A percentile compares a stretch with the other conserved stretches of the same genome.
Evolutionary conservation across 148 eudicot genomes (phyloP).

Genomic region (Suaeda aralocaspica): DNA sequence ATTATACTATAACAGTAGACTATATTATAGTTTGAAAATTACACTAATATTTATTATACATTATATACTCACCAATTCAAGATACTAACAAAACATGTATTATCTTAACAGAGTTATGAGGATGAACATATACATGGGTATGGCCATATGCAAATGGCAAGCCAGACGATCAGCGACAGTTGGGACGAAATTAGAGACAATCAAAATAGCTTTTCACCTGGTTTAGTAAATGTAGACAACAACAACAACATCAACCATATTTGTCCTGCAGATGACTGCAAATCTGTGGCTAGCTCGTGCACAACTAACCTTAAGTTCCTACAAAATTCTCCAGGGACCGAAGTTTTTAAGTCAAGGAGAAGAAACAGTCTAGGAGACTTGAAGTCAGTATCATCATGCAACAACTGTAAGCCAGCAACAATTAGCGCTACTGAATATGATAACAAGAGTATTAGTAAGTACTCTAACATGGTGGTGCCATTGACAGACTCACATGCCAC

Average conservation of each 20-base stretch:
- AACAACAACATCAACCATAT: conserved; percentile 16
- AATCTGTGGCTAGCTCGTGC: conserved; percentile 48
- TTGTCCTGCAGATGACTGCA: conserved; percentile 39
- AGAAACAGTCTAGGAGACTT: conserved; percentile 67
- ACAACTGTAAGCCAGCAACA: conserved; percentile 56
- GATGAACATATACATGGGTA: conserved; percentile 72
- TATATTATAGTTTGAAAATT: too few species aligned
- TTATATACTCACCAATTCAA: too few species aligned
- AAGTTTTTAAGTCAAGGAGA: conserved; percentile 47
- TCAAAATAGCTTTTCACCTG: conserved; percentile 28
- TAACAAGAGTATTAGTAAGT: conserved; percentile 33
- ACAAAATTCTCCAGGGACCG: conserved; percentile 42
- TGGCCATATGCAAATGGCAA: conserved; percentile 42
- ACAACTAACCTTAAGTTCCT: conserved; percentile 32
- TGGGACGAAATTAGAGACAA: conserved; percentile 45
- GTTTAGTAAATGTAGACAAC: conserved; percentile 21
- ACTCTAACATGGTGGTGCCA: conserved; percentile 55
- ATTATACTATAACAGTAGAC: background rate
- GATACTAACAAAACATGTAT: background rate
- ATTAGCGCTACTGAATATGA: conserved; percentile 32
- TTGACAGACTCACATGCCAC: conserved; percentile 61
- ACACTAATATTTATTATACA: background rate
- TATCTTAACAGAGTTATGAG: conserved; percentile 62
- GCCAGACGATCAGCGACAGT: conserved; percentile 43
- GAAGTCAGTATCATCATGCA: conserved; percentile 63